Percentiles rank a stretch among this genome's conserved stretches.
Conservation (phyloP, 345 rosid species). For the Eucalyptus urophylla region DNA sequence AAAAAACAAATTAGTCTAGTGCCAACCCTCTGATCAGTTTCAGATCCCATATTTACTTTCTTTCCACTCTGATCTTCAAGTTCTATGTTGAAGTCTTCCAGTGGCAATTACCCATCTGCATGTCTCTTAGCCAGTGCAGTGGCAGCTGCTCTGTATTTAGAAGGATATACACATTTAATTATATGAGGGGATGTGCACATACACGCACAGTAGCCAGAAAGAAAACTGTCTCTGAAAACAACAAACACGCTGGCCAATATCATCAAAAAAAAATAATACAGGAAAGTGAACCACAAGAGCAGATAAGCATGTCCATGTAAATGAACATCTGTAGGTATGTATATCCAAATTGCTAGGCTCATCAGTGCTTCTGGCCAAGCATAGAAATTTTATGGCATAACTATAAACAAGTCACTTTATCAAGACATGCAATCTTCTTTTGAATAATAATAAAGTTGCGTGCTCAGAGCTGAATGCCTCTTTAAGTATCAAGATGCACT, state of each 20-base stretch:
- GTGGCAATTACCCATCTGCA: too few relatives aligned
- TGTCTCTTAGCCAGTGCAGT: constrained; percentile 10
- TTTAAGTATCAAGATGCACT: neutral
- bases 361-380: neutral
- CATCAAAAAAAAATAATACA: neutral
- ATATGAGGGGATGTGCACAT: neutral
- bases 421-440: neutral
- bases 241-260: neutral
- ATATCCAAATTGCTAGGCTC: neutral
- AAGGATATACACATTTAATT: neutral
- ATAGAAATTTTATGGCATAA: too few relatives aligned
- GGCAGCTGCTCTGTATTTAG: constrained; percentile 37
- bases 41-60: too few relatives aligned
- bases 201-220: neutral
- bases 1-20: neutral
- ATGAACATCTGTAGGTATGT: neutral
- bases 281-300: neutral
- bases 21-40: constrained; percentile 25
- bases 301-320: neutral
- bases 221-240: neutral
- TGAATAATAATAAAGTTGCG: neutral
- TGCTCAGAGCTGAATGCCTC: neutral
- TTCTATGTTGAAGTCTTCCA: too few relatives aligned
- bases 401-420: neutral
- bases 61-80: too few relatives aligned